Conservation (phyloP, 805 yeast genomes). For the Wickerhamomyces canadensis region DNA sequence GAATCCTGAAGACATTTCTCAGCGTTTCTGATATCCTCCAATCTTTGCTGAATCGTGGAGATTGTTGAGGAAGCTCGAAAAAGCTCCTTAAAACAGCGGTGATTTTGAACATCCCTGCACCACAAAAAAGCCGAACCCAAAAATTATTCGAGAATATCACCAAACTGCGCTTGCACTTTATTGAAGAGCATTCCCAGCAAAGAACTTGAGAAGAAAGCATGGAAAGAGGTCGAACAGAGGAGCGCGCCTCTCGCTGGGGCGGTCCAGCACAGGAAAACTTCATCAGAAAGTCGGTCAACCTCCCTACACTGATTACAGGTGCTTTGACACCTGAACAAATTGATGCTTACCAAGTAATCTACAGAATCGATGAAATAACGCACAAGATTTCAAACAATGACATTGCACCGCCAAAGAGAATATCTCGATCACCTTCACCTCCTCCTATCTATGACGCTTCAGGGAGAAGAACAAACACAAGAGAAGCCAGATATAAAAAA, state of each 20-base stretch:
- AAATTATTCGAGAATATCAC: no score
- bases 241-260: conserved; percentile 12
- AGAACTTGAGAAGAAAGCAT: not conserved
- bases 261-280: conserved; percentile 9
- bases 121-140: no score
- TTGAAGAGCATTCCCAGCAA: no score
- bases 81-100: not conserved
- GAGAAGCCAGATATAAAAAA: conserved; percentile 60
- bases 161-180: no score
- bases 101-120: not conserved
- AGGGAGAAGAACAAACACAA: conserved; percentile 83
- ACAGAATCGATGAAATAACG: conserved; percentile 78
- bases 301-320: conserved; percentile 41
- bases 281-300: conserved; percentile 12
- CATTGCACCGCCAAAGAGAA: conserved; percentile 41
- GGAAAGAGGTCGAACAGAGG: conserved; percentile 9
- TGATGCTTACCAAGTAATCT: conserved; percentile 62
- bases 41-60: no score
- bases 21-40: not conserved
- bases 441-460: conserved; percentile 82
- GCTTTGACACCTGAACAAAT: conserved; percentile 70
- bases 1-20: conserved; percentile 31
- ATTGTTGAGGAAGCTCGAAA: no score
- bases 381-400: conserved; percentile 47
- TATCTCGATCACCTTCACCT: conserved; percentile 73